Percentiles rank a stretch among this genome's conserved stretches.
These are phyloP conservation scores for Fusarium continuum DNA, from an alignment of 2,329 filamentous ascomycete species.

Conservation along the genomic window DNA sequence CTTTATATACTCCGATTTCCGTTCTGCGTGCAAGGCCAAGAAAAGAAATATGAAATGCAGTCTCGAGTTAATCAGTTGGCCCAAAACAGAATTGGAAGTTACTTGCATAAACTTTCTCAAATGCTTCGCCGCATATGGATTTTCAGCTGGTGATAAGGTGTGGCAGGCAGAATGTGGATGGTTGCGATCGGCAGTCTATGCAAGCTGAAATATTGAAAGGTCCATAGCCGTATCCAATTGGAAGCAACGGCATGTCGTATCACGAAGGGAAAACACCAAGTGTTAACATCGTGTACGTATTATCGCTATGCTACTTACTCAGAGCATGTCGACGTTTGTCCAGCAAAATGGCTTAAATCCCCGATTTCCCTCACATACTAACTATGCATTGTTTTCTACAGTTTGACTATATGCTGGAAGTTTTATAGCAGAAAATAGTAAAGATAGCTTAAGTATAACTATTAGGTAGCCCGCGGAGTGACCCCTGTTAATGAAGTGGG, in stretches of 20 bases:
- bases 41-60: neutral
- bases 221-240: neutral
- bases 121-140: neutral
- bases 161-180: neutral
- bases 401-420: neutral
- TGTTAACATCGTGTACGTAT: neutral
- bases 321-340: neutral
- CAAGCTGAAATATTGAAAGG: neutral
- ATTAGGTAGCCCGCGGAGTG: neutral
- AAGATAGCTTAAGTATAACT: neutral
- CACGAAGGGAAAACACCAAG: neutral
- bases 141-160: neutral
- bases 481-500: neutral
- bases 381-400: neutral
- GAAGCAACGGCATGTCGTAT: neutral
- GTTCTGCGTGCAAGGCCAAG: neutral
- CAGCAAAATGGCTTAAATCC: neutral
- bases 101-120: neutral
- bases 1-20: neutral
- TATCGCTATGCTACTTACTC: neutral
- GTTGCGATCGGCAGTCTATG: neutral
- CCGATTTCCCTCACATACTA: neutral
- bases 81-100: neutral
- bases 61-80: neutral
- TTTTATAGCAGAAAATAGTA: neutral